These are phyloP conservation scores for Alternaria novae-zelandiae DNA, from an alignment of 2,329 filamentous ascomycete genomes.

Conservation along the genomic window DNA sequence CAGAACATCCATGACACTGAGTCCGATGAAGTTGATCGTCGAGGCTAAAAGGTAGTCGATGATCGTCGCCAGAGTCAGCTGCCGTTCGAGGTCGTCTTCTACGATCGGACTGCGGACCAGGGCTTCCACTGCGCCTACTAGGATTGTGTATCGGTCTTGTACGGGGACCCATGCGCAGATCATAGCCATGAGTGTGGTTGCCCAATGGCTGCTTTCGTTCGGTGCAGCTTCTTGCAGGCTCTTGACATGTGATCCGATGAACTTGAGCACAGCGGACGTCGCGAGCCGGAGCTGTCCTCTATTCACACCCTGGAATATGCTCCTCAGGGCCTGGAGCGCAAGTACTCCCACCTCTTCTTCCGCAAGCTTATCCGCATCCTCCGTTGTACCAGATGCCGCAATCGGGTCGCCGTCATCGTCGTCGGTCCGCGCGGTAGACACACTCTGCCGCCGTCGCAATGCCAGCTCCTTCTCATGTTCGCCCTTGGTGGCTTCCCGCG, in stretches of 20 bases:
- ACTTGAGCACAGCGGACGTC: constrained; percentile 75
- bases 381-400: constrained; percentile 79
- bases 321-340: constrained; percentile 84
- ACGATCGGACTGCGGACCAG: constrained; percentile 71
- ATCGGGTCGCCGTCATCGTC: constrained; percentile 69
- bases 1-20: constrained; percentile 95
- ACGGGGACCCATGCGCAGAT: constrained; percentile 89
- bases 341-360: constrained; percentile 87
- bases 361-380: constrained; percentile 86
- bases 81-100: constrained; percentile 74
- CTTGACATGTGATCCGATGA: constrained; percentile 60
- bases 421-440: constrained; percentile 76
- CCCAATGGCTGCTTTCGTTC: constrained; percentile 70
- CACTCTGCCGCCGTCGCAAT: constrained; percentile 74
- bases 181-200: constrained; percentile 79
- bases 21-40: constrained; percentile 88
- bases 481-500: constrained; percentile 71
- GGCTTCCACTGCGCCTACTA: constrained; percentile 80
- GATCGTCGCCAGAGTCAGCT: constrained; percentile 77
- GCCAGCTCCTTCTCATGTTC: constrained; percentile 70
- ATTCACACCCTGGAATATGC: constrained; percentile 83
- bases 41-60: constrained; percentile 84
- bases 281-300: constrained; percentile 80
- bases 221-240: constrained; percentile 46
- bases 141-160: constrained; percentile 89